phyloP scores from a whole-genome alignment of 2,329 filamentous ascomycete species.

The Scedosporium boydii region DNA sequence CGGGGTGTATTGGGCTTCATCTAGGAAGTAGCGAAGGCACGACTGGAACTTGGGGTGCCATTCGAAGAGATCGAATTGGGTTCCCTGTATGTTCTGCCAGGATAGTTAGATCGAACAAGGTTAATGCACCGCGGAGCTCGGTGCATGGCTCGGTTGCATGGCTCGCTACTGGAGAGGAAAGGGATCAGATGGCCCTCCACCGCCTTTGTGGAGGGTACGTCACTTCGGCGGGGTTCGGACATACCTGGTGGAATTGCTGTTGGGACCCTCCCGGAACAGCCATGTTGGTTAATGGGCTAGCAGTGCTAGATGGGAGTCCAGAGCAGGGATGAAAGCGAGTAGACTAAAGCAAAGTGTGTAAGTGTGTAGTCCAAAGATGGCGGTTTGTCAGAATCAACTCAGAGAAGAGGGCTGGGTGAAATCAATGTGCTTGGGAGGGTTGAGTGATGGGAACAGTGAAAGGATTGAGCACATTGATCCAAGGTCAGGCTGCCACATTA shows the following conservation, averaged over 20 bases:
- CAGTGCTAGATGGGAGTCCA: not conserved
- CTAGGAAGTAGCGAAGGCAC: conserved; percentile 84
- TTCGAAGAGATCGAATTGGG: conserved; percentile 62
- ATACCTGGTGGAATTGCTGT: conserved; percentile 2
- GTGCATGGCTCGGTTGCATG: no score
- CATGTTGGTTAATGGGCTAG: not conserved
- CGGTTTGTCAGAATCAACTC: no score
- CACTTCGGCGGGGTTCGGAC: not conserved
- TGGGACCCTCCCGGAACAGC: not conserved
- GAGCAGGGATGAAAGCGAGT: not conserved
- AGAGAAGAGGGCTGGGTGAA: no score
- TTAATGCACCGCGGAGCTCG: not conserved
- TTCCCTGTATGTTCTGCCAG: not conserved
- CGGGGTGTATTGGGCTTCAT: conserved; percentile 75
- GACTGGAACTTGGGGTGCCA: conserved; percentile 90
- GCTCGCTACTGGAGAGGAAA: not conserved
- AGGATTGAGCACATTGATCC: no score
- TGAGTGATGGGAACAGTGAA: no score
- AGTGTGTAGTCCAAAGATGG: no score
- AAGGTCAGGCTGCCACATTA: no score
- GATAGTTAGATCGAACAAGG: not conserved
- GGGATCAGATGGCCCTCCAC: not conserved
- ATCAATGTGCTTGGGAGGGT: no score
- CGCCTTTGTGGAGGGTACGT: not conserved
- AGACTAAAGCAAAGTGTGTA: no score